These are phyloP conservation scores for Penicillium polonicum DNA, from an alignment of 2,329 filamentous ascomycete genomes.

Conservation along the genomic window DNA sequence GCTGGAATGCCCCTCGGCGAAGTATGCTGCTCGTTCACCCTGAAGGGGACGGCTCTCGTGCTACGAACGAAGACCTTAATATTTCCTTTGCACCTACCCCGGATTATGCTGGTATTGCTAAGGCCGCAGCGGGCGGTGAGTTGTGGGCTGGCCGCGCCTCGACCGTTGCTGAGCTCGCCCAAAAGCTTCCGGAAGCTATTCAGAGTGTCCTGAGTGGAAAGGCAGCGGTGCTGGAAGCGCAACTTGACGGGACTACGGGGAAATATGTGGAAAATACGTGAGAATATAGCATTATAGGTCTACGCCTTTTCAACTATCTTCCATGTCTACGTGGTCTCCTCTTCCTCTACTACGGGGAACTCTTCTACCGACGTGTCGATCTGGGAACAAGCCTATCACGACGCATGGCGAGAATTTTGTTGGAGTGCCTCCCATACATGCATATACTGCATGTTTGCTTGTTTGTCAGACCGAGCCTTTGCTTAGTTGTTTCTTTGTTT, in stretches of 20 bases:
- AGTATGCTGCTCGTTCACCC: conserved; percentile 66
- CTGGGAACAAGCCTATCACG: too few relatives aligned
- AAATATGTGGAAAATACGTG: conserved; percentile 45
- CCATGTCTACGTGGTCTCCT: too few relatives aligned
- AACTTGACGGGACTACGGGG: conserved; percentile 56
- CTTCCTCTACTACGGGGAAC: too few relatives aligned
- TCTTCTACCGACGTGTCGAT: too few relatives aligned
- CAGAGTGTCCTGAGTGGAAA: conserved; percentile 56
- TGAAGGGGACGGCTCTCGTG: conserved; percentile 60
- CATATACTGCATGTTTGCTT: too few relatives aligned
- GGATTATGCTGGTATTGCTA: conserved; percentile 67
- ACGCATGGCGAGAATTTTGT: too few relatives aligned
- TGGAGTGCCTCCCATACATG: too few relatives aligned
- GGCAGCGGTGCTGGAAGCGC: conserved; percentile 62
- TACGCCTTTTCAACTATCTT: too few relatives aligned
- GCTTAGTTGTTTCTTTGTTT: too few relatives aligned
- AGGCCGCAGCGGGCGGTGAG: conserved; percentile 62
- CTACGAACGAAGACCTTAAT: conserved; percentile 63
- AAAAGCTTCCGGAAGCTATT: conserved; percentile 57
- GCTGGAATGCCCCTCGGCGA: conserved; percentile 65
- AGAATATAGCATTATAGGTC: background rate
- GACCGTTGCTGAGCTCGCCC: conserved; percentile 56
- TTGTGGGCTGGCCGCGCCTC: conserved; percentile 61
- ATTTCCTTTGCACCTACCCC: conserved; percentile 66
- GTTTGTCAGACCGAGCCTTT: too few relatives aligned